phyloP scores from a whole-genome alignment of 257 asterid species.

The Gentiana straminea region DNA sequence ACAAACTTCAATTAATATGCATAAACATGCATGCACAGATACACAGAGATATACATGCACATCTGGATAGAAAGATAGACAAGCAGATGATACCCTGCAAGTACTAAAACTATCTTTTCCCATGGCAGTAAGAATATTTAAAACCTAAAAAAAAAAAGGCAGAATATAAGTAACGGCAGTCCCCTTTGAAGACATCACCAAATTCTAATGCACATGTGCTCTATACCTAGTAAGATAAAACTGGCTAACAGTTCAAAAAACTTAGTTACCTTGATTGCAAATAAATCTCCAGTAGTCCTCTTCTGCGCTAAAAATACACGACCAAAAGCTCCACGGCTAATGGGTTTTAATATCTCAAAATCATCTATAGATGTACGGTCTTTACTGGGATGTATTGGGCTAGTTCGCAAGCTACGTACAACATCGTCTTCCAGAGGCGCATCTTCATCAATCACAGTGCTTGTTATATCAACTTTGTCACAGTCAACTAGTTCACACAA shows the following conservation, averaged over 20 bases:
- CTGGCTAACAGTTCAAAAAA: neutral
- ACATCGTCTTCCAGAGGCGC: constrained; percentile 97
- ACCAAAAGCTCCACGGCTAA: constrained; percentile 99
- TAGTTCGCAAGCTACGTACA: constrained; percentile 87
- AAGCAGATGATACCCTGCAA: too few relatives aligned
- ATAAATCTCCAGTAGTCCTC: constrained; percentile 91
- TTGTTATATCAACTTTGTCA: constrained; percentile 79
- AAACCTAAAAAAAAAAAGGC: too few relatives aligned
- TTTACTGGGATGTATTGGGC: constrained; percentile 81
- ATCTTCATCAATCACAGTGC: constrained; percentile 96
- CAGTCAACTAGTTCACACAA: constrained; percentile 91
- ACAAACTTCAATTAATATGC: too few relatives aligned
- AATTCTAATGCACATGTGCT: too few relatives aligned
- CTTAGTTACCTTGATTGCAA: constrained; percentile 78
- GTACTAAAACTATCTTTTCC: too few relatives aligned
- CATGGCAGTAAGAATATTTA: too few relatives aligned
- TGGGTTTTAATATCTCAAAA: constrained; percentile 95
- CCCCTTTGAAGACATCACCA: too few relatives aligned
- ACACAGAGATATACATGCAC: too few relatives aligned
- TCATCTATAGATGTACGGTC: constrained; percentile 98
- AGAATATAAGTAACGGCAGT: too few relatives aligned
- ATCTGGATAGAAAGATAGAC: too few relatives aligned
- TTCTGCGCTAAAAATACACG: constrained; percentile 95
- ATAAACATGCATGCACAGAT: too few relatives aligned
- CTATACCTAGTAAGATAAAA: too few relatives aligned